These are phyloP conservation scores for Teunomyces kruisii DNA, from an alignment of 805 yeast genomes.

Conservation along the genomic window DNA sequence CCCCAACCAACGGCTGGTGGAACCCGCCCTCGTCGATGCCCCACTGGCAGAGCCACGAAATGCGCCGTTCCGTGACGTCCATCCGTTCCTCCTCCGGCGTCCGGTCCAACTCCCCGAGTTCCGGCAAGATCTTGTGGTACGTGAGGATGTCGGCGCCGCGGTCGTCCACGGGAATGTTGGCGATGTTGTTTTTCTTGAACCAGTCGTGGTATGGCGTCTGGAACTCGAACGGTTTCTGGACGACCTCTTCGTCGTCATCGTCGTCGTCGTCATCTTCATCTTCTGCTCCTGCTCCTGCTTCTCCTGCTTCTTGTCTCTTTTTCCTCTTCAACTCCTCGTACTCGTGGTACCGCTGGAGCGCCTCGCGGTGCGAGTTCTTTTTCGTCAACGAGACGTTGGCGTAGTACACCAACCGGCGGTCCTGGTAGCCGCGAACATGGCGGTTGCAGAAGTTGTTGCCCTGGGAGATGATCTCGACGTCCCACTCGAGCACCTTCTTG, in stretches of 20 bases:
- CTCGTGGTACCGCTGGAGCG: conserved; percentile 21
- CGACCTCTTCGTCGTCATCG: conserved; percentile 22
- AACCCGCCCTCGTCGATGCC: conserved; percentile 19
- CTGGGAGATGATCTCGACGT: conserved; percentile 29
- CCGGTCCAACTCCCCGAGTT: conserved; percentile 30
- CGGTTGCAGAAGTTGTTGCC: conserved; percentile 40
- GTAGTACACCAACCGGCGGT: conserved; percentile 23
- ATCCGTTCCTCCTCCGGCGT: conserved; percentile 23
- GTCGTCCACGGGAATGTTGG: conserved; percentile 13
- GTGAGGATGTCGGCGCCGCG: conserved; percentile 14
- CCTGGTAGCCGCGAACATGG: conserved; percentile 25
- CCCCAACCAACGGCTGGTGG: conserved; percentile 7
- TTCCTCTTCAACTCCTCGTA: conserved; percentile 4
- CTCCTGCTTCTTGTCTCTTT: conserved; percentile 19
- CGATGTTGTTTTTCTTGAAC: conserved; percentile 19
- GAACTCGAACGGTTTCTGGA: conserved; percentile 31
- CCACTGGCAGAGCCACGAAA: conserved; percentile 27
- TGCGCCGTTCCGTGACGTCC: conserved; percentile 23
- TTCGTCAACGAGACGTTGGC: conserved; percentile 36
- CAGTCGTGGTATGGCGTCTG: conserved; percentile 33
- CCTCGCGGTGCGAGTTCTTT: conserved; percentile 26
- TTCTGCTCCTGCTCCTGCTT: conserved; percentile 9
- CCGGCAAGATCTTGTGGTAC: conserved; percentile 30
- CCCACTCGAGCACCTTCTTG: conserved; percentile 24
- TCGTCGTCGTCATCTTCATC: conserved; percentile 29